These are phyloP conservation scores for Noccaea caerulescens DNA, from an alignment of 345 rosid species.

Conservation along the genomic window DNA sequence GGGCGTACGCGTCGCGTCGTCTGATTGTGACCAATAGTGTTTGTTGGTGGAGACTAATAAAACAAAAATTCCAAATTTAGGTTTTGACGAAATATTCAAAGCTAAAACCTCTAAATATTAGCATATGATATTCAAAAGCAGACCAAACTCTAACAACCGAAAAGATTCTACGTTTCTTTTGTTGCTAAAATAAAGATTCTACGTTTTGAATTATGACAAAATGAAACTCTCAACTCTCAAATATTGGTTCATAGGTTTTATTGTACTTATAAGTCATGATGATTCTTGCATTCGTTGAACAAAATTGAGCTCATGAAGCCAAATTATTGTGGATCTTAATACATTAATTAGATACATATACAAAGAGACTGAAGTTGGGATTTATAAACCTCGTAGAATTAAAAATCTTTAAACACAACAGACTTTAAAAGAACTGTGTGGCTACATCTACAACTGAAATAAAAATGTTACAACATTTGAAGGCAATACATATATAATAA, in stretches of 20 bases:
- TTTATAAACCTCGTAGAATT: conserved; percentile 34
- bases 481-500: conserved; percentile 37
- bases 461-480: conserved; percentile 42
- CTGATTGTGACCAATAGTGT: conserved; percentile 14
- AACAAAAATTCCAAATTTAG: conserved; percentile 19
- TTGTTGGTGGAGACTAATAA: conserved; percentile 27
- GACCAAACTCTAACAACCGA: conserved; percentile 16
- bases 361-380: conserved; percentile 17
- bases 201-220: background rate
- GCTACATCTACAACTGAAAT: conserved; percentile 35
- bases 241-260: background rate
- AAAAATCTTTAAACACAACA: conserved; percentile 27
- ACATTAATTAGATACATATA: background rate
- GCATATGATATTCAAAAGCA: conserved; percentile 2
- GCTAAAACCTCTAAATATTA: background rate
- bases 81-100: conserved; percentile 26
- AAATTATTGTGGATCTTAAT: too few relatives aligned
- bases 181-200: background rate
- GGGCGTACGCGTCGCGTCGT: conserved; percentile 10
- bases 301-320: too few relatives aligned
- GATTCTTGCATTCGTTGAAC: too few relatives aligned
- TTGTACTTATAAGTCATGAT: too few relatives aligned
- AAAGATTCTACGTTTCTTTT: too few relatives aligned
- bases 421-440: conserved; percentile 40
- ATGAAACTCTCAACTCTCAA: background rate